Percentiles rank a stretch among this genome's conserved stretches.
These are phyloP conservation scores for Debaryomyces subglobosus DNA, from an alignment of 1,139 yeast species.

Conservation along the genomic window DNA sequence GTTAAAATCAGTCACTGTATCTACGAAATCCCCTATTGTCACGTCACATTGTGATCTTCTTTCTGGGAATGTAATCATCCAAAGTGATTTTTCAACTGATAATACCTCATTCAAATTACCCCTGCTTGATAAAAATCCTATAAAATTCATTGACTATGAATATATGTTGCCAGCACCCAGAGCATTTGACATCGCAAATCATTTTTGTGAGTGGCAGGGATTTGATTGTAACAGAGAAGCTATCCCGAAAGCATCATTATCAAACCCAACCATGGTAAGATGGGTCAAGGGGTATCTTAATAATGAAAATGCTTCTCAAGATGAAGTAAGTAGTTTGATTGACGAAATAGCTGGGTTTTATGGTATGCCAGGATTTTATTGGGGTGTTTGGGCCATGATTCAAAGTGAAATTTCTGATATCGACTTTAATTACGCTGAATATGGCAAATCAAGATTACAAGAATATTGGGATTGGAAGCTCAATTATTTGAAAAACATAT, in stretches of 20 bases:
- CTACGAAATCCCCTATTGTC: conserved; percentile 55
- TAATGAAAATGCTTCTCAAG: conserved; percentile 27
- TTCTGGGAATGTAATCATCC: conserved; percentile 72
- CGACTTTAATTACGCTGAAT: conserved; percentile 71
- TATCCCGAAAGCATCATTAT: conserved; percentile 55
- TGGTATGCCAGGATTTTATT: conserved; percentile 82
- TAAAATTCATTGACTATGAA: conserved; percentile 78
- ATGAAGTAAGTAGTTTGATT: conserved; percentile 40
- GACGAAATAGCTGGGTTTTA: conserved; percentile 62
- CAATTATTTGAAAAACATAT: background rate
- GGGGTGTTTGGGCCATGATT: conserved; percentile 87
- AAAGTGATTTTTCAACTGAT: conserved; percentile 33
- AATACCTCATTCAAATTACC: conserved; percentile 25
- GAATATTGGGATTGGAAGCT: conserved; percentile 76
- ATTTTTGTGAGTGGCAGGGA: conserved; percentile 88
- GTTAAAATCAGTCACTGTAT: conserved; percentile 46
- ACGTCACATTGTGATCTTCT: conserved; percentile 73
- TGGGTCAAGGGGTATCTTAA: conserved; percentile 60
- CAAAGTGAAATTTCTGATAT: conserved; percentile 72
- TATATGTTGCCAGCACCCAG: conserved; percentile 81
- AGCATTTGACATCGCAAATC: conserved; percentile 85
- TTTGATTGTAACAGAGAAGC: conserved; percentile 66
- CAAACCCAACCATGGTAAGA: conserved; percentile 48
- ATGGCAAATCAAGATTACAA: conserved; percentile 59
- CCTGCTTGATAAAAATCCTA: conserved; percentile 41